Evolutionary conservation across 306 rosid species (phyloP), one percentile per base, ranked within the genome.

Genomic region (Trichosanthes cucumerina): DNA sequence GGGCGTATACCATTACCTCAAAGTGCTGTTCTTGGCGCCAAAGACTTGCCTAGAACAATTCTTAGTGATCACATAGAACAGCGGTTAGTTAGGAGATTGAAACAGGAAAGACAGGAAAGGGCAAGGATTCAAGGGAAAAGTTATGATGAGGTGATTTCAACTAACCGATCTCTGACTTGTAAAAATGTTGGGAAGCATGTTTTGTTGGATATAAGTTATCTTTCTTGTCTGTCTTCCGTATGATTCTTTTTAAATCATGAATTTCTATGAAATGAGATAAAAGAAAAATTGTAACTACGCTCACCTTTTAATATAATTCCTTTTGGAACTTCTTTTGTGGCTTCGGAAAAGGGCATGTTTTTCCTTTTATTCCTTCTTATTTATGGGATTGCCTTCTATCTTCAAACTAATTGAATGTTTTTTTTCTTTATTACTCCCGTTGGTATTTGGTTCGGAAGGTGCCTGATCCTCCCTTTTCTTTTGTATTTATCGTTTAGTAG

Each of bases 21-120:
- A 80, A 92, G 88, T 90, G 97, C 99, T 85, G 98, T 96, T 86
- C 96, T 96, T 83, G 98, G 99, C 44, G 99, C 99, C 75, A 96
- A 91, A 85, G 99, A 96, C 86, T 87, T 96, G 69, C 99, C 99
- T 0, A 90, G 87, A 86, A 96, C 98, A 26, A 88, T 88, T 78
- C 88, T 96, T 39, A 96, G 99, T 57, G 98, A 96, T 78, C 97
- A 96, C 36, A 90, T 96, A 57, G 99, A 96, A 81, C 92, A 90
- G 24, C 85, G 98, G 47, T 80, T 96, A 62, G 89, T 89, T 85
- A 86, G 58, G 79, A 84, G 83, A 77, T 89, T 96, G 63, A 92
- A 84, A 86, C 91, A 86, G 5, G 99, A 96, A 83, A 90, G 88
- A 76, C 85, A 28, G 76, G 99, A 96, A 43, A 91, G 99, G 87